A percentile compares a stretch with the other conserved stretches of the same genome.
Conservation (phyloP, 495 filamentous ascomycete species). For the Acidomyces sp. region DNA sequence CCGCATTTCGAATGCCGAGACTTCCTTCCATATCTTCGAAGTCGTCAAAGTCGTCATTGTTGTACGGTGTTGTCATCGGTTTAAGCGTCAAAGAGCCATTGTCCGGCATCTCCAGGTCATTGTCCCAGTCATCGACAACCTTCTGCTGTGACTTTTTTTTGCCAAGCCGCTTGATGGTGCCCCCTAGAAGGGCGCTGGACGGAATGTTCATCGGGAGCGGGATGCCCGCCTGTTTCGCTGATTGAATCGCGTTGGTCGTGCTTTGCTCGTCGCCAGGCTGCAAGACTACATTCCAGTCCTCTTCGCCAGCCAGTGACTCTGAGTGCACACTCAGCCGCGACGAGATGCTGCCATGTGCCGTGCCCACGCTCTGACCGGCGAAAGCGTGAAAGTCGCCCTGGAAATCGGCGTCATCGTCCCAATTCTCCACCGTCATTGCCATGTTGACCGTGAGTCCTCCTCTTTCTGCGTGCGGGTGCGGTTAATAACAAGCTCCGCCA, state of each 20-base stretch:
- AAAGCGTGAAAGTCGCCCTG: conserved; percentile 39
- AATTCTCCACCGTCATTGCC: conserved; percentile 46
- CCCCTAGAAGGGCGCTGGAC: conserved; percentile 84
- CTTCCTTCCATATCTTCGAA: conserved; percentile 85
- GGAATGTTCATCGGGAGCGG: conserved; percentile 82
- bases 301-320: conserved; percentile 54
- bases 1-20: conserved; percentile 75
- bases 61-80: conserved; percentile 37
- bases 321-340: conserved; percentile 67
- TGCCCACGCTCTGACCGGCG: conserved; percentile 51
- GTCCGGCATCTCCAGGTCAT: conserved; percentile 70
- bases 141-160: conserved; percentile 61
- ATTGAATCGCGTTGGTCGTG: conserved; percentile 69
- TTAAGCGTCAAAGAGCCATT: conserved; percentile 30
- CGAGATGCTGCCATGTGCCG: conserved; percentile 56
- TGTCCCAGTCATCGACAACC: conserved; percentile 76
- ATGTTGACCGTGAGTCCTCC: conserved; percentile 1
- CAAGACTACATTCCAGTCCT: conserved; percentile 72
- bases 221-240: conserved; percentile 77
- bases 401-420: conserved; percentile 72
- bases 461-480: not conserved
- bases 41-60: conserved; percentile 47
- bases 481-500: not conserved
- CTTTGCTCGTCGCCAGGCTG: conserved; percentile 67
- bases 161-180: conserved; percentile 84